A percentile compares a stretch with the other conserved stretches of the same genome.
phyloP scores from a whole-genome alignment of 225 moss, liverwort and hornwort genomes.

The Polytrichum commune region DNA sequence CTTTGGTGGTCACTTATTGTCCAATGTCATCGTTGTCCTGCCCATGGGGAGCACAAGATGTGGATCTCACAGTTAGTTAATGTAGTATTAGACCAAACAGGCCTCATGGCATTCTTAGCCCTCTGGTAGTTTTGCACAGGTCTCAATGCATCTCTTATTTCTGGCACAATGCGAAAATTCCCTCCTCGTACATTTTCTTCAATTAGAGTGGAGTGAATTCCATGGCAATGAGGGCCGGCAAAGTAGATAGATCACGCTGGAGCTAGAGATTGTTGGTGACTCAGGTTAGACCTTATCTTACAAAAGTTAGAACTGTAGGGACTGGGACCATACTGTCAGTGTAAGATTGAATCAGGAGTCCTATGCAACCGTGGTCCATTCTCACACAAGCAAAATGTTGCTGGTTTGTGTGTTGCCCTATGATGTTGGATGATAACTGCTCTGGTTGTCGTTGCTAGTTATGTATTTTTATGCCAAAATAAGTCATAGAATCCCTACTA shows the following conservation, averaged over 20 bases:
- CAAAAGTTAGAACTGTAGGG: conserved; percentile 15
- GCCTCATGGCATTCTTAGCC: conserved; percentile 3
- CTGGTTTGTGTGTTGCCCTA: background rate
- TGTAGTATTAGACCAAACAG: background rate
- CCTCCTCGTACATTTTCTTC: background rate
- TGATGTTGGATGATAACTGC: background rate
- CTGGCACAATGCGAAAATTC: background rate
- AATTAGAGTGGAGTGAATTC: background rate
- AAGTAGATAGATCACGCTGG: background rate
- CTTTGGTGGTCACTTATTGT: conserved; percentile 7
- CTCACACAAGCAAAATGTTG: background rate
- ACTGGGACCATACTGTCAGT: conserved; percentile 38
- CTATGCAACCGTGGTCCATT: background rate
- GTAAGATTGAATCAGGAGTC: conserved; percentile 30
- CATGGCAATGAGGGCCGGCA: background rate
- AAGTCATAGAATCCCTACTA: too few species aligned
- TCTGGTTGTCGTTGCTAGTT: too few species aligned
- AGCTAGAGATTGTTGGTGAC: background rate
- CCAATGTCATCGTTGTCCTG: background rate
- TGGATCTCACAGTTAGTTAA: background rate
- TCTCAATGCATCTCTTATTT: background rate
- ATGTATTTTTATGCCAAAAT: too few species aligned
- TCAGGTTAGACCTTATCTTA: conserved; percentile 24
- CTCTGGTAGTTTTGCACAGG: background rate
- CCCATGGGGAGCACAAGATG: background rate